A percentile compares a stretch with the other conserved stretches of the same genome.
Conservation (phyloP, 306 rosid species). For the Senna siamea region DNA sequence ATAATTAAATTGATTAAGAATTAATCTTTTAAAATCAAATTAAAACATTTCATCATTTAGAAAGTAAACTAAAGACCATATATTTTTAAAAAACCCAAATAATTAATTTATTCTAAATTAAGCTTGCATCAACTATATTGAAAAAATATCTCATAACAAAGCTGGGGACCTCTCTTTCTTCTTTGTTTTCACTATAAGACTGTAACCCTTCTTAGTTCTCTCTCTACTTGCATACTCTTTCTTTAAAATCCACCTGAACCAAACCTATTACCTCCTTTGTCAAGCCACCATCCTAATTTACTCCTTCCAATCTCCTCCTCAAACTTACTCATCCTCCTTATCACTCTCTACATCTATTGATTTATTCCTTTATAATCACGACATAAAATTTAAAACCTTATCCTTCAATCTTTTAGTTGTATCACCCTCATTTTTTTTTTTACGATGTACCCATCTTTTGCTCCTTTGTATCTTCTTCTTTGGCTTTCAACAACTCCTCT, state of each 20-base stretch:
- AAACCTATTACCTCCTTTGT: constrained; percentile 26
- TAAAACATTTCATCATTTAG: too few relatives aligned
- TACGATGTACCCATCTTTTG: neutral
- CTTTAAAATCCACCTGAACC: neutral
- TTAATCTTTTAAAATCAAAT: too few relatives aligned
- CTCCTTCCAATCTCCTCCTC: constrained; percentile 5
- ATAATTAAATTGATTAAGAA: too few relatives aligned
- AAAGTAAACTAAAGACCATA: too few relatives aligned
- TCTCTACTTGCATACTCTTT: too few relatives aligned
- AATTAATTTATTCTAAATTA: too few relatives aligned
- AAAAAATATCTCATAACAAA: too few relatives aligned
- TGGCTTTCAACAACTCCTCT: neutral
- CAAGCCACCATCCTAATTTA: constrained; percentile 26
- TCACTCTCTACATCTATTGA: neutral
- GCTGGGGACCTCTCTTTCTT: neutral
- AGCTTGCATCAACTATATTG: too few relatives aligned
- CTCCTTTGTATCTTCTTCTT: neutral
- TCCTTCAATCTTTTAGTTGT: neutral
- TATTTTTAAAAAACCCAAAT: too few relatives aligned
- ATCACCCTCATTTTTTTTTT: constrained; percentile 6
- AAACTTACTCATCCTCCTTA: neutral
- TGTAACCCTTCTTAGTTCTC: neutral
- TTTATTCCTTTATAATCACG: constrained; percentile 11
- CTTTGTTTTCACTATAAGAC: neutral
- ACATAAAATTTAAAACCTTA: constrained; percentile 8